phyloP scores from a whole-genome alignment of 2,329 filamentous ascomycete genomes.

The Immersiporthe knoxdaviesiana region DNA sequence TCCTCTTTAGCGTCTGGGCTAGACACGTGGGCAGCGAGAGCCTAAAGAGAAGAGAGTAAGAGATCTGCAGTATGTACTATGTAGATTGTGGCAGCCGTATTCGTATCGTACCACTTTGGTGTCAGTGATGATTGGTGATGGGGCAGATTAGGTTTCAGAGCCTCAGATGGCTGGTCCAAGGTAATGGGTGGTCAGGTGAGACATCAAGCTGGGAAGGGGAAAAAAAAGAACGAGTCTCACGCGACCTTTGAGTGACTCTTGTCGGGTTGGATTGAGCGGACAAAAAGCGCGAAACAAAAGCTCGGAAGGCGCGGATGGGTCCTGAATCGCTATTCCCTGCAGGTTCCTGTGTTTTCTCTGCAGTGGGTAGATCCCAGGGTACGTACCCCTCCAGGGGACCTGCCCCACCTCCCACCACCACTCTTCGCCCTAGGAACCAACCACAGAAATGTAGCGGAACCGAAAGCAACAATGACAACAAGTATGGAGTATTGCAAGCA shows the following conservation, averaged over 20 bases:
- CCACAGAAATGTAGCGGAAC: slow-evolving; percentile 7
- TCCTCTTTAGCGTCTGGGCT: neutral
- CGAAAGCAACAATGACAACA: neutral
- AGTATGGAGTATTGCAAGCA: neutral
- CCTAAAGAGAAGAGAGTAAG: neutral
- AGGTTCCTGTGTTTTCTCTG: neutral
- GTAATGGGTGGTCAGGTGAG: neutral
- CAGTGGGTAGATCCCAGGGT: neutral
- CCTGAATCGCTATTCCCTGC: neutral
- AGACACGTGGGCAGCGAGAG: neutral
- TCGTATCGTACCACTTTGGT: neutral
- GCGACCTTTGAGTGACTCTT: neutral
- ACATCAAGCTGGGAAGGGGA: neutral
- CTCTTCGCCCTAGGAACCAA: neutral
- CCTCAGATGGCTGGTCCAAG: neutral
- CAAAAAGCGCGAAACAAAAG: neutral
- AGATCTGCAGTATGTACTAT: neutral
- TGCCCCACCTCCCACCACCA: too few relatives aligned
- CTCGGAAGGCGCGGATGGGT: neutral
- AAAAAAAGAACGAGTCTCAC: neutral
- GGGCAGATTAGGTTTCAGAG: neutral
- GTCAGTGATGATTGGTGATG: neutral
- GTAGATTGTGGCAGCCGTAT: neutral
- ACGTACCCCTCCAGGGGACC: neutral
- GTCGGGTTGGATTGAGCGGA: neutral